These are phyloP conservation scores for Citrus cavaleriei DNA, from an alignment of 345 rosid genomes.

Conservation along the genomic window DNA sequence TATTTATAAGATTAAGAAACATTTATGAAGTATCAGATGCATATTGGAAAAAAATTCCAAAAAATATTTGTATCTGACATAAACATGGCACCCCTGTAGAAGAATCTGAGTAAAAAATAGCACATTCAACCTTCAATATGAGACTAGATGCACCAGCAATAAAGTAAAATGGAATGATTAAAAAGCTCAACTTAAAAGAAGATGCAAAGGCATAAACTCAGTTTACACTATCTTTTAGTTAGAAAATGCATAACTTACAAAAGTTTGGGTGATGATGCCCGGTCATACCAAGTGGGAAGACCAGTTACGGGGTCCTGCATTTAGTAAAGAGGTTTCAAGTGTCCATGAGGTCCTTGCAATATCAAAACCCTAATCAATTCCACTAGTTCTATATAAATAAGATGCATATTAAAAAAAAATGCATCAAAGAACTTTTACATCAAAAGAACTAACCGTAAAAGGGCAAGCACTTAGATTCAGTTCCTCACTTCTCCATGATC, in stretches of 20 bases:
- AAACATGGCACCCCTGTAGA: background rate
- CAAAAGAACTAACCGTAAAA: slow-evolving; percentile 53
- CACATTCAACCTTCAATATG: background rate
- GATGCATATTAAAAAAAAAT: background rate
- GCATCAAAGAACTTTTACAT: background rate
- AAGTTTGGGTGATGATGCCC: slow-evolving; percentile 59
- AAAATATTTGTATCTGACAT: background rate
- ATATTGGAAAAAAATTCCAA: background rate
- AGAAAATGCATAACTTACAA: slow-evolving; percentile 49
- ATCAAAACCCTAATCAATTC: background rate
- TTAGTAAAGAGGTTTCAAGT: slow-evolving; percentile 12
- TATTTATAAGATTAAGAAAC: background rate
- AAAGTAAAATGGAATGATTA: background rate
- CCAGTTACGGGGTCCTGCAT: slow-evolving; percentile 89
- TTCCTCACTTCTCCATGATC: slow-evolving; percentile 71
- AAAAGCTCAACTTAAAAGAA: background rate
- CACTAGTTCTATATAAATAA: background rate
- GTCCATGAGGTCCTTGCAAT: background rate
- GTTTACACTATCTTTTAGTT: background rate
- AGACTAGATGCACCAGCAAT: background rate
- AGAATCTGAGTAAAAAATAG: background rate
- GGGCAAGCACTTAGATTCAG: slow-evolving; percentile 77
- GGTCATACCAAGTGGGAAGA: slow-evolving; percentile 67
- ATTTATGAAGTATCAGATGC: background rate
- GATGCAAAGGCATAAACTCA: background rate